Evolutionary conservation across 108 stramenopile genomes (phyloP), one percentile per base, ranked within the genome.

Genomic region (Mediolabrus comicus): DNA sequence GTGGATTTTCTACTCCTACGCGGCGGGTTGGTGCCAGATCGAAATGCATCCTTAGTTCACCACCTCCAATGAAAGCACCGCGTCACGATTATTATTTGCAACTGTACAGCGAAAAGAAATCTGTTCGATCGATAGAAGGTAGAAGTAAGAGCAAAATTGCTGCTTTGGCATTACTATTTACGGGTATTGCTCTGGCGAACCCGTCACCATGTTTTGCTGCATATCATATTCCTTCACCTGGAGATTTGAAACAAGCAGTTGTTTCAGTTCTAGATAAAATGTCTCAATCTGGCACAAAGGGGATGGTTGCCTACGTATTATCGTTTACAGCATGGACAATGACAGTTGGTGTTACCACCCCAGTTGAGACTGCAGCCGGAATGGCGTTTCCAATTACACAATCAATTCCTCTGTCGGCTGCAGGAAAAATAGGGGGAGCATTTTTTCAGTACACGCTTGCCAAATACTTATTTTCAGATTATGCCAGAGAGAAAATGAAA

Each of bases 401-500:
- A 38, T 71, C 67, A 14, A 72, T 84, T 16, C 24, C 79, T 8
- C 71, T 76, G 11, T 81, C 51, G 28, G 75, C 75, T 2, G 53
- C 57, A 1, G 92, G 92, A 1, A 92, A 92, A 60, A 59, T 90
- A 16, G 33, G 82, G 24, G 92, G 92, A 0, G 88, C 92, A 11
- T 41, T 72, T 4, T n/a, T 76, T 53, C 85, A 89, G 27, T 93
- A 80, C 74, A 39, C 62, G 12, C 46, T 93, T 2, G 83, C 84
- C 6, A 82, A 82, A 43, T 72, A 80, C 57, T 56, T 81, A 0
- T 82, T 87, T 63, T 61, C 63, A 3, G 67, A 70, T 25, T 49
- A 38, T 25, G 84, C 88, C 0, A 59, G 81, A 38, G 32, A 39
- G 13, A 75, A 83, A 53, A 59, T 88, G 56, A 56, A 67, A 14